Percentiles rank a stretch among this genome's conserved stretches.
These are phyloP conservation scores for Puccinia triticina DNA, from an alignment of 1,284 basidiomycete species.

Conservation along the genomic window DNA sequence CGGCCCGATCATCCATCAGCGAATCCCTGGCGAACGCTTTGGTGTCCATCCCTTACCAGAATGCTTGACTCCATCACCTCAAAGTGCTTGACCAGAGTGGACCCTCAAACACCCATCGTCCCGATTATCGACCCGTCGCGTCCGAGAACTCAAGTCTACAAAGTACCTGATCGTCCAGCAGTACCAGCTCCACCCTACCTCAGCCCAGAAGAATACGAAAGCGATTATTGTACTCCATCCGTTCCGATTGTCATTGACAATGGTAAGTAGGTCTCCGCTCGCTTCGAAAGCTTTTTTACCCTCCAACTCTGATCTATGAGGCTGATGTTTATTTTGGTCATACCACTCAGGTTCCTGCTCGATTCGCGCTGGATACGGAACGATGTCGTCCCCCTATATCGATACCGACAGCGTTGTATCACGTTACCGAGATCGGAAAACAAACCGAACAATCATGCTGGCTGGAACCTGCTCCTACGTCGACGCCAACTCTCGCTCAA, in stretches of 20 bases:
- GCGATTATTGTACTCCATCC: conserved; percentile 25
- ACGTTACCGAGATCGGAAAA: conserved; percentile 83
- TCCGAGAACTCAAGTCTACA: conserved; percentile 45
- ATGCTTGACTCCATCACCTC: conserved; percentile 11
- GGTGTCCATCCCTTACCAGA: neutral
- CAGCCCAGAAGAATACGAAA: conserved; percentile 27
- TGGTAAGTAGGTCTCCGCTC: conserved; percentile 62
- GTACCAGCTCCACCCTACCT: conserved; percentile 34
- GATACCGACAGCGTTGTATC: conserved; percentile 73
- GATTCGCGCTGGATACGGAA: conserved; percentile 83
- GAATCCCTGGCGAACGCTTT: neutral
- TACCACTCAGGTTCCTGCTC: conserved; percentile 70
- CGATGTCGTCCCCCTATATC: conserved; percentile 62
- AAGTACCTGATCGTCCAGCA: conserved; percentile 39
- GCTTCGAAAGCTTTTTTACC: neutral
- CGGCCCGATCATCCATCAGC: neutral
- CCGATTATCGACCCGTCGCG: conserved; percentile 41
- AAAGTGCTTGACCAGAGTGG: conserved; percentile 6
- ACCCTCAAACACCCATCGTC: conserved; percentile 35
- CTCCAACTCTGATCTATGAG: conserved; percentile 2
- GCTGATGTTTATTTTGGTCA: neutral
- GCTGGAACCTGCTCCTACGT: conserved; percentile 82
- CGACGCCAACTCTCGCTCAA: conserved; percentile 77
- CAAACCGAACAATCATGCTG: conserved; percentile 74
- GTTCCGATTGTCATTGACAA: conserved; percentile 86